Percentiles rank a stretch among this genome's conserved stretches.
Conservation (phyloP, 768 basidiomycete species). For the Lentinus brumalis region DNA sequence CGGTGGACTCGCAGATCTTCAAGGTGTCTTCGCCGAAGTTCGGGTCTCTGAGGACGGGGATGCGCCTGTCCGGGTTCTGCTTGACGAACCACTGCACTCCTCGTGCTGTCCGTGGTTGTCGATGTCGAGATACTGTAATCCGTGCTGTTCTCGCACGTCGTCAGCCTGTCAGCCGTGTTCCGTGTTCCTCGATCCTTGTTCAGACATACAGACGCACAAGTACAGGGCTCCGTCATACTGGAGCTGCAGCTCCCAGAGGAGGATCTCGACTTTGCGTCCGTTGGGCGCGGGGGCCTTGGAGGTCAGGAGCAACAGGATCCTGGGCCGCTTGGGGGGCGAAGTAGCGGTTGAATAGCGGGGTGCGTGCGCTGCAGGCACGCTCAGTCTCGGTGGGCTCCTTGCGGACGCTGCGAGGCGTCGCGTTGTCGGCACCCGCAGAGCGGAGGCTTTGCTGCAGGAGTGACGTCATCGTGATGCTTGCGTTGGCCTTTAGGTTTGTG, state of each 20-base stretch:
- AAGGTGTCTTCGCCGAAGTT: slow-evolving; percentile 43
- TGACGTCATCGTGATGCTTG: neutral
- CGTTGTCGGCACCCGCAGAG: neutral
- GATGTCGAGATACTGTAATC: slow-evolving; percentile 58
- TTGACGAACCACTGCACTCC: slow-evolving; percentile 75
- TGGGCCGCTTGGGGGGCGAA: neutral
- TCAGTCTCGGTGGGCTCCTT: neutral
- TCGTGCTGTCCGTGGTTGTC: slow-evolving; percentile 66
- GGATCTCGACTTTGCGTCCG: slow-evolving; percentile 48
- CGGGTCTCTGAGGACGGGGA: slow-evolving; percentile 69
- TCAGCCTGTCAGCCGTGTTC: too few relatives aligned
- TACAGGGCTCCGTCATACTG: slow-evolving; percentile 39
- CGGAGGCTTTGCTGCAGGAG: neutral
- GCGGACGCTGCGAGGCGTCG: neutral
- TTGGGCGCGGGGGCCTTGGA: slow-evolving; percentile 48
- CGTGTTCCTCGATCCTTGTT: too few relatives aligned
- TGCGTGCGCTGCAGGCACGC: neutral
- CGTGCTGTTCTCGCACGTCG: slow-evolving; percentile 34
- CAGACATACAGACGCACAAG: slow-evolving; percentile 39
- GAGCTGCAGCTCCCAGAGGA: slow-evolving; percentile 57
- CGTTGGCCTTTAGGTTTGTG: too few relatives aligned
- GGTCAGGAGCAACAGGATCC: slow-evolving; percentile 28
- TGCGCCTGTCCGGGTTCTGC: slow-evolving; percentile 73
- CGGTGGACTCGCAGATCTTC: slow-evolving; percentile 70
- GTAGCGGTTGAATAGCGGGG: slow-evolving; percentile 12